Evolutionary conservation across 257 asterid species (phyloP).

Genomic region (Scutellaria minor): DNA sequence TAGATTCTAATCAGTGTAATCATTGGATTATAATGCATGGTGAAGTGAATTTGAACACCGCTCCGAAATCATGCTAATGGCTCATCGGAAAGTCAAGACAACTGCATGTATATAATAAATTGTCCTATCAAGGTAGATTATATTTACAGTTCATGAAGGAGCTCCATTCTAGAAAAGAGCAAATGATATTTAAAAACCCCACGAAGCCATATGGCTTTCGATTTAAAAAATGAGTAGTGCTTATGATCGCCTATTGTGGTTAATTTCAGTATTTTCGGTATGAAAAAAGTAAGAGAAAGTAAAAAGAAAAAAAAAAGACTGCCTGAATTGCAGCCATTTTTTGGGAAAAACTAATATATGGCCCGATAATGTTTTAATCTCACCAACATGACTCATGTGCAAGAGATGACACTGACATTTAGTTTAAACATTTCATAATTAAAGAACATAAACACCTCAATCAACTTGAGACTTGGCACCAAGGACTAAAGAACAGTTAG

Average conservation of each 20-base stretch:
- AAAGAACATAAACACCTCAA: slow-evolving; percentile 62
- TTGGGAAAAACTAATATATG: slow-evolving; percentile 11
- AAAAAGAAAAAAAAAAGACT: background rate
- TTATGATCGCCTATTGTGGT: slow-evolving; percentile 5
- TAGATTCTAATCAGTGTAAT: too few relatives aligned
- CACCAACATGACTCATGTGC: slow-evolving; percentile 27
- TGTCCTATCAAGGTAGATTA: too few relatives aligned
- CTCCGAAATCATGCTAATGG: too few relatives aligned
- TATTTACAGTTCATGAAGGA: slow-evolving; percentile 2
- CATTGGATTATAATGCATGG: too few relatives aligned
- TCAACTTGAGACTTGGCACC: slow-evolving; percentile 98
- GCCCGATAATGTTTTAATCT: background rate
- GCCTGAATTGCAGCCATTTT: background rate
- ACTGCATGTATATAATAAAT: too few relatives aligned
- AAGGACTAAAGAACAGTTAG: slow-evolving; percentile 85
- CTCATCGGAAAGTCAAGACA: too few relatives aligned
- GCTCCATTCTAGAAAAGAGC: background rate
- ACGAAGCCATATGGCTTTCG: slow-evolving; percentile 8
- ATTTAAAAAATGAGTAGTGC: background rate
- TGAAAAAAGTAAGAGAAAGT: background rate
- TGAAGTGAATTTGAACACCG: too few relatives aligned
- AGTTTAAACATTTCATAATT: slow-evolving; percentile 15
- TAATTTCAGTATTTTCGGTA: background rate
- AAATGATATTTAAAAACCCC: background rate
- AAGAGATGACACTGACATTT: slow-evolving; percentile 13